phyloP scores from a whole-genome alignment of 345 rosid species.

The Luvunga scandens region DNA sequence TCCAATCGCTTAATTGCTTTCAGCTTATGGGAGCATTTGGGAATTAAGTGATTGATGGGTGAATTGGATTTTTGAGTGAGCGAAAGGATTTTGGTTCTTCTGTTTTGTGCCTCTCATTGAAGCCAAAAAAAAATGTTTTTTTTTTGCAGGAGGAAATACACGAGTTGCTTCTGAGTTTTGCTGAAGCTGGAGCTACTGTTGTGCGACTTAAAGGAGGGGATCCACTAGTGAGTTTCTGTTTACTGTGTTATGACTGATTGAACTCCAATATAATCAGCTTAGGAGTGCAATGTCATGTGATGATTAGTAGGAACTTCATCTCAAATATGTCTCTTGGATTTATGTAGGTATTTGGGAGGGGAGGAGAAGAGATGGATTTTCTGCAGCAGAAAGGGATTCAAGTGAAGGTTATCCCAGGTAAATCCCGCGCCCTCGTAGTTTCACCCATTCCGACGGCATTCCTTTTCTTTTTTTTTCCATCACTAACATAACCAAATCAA shows the following conservation, averaged over 20 bases:
- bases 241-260: background rate
- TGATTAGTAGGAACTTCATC: background rate
- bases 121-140: background rate
- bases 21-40: background rate
- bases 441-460: background rate
- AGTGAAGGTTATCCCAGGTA: constrained; percentile 93
- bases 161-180: constrained; percentile 81
- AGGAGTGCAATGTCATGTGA: background rate
- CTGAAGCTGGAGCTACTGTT: constrained; percentile 94
- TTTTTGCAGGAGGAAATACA: constrained; percentile 89
- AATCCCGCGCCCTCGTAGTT: constrained; percentile 5
- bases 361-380: constrained; percentile 99
- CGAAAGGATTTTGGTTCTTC: background rate
- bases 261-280: background rate
- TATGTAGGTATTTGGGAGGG: constrained; percentile 86
- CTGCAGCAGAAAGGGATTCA: constrained; percentile 83
- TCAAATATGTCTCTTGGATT: constrained; percentile 7
- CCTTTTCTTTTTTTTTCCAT: background rate
- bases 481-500: background rate
- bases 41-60: background rate
- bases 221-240: constrained; percentile 66
- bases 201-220: constrained; percentile 99
- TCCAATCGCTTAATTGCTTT: background rate
- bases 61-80: background rate
- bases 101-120: background rate